Percentiles rank a stretch among this genome's conserved stretches.
Conservation (phyloP, 805 yeast genomes). For the Candida pseudoglaebosa region DNA sequence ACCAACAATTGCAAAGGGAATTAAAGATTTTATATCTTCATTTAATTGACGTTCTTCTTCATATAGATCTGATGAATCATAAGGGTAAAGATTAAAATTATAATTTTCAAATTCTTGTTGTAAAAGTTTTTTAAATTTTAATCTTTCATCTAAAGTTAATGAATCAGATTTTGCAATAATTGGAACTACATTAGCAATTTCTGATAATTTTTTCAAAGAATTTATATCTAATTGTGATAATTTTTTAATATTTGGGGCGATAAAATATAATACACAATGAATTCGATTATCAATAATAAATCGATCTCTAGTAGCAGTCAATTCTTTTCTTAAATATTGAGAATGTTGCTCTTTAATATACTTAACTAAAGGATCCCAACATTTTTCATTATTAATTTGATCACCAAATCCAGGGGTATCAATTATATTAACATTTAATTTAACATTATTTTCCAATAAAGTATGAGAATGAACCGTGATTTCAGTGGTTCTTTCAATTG, state of each 20-base stretch:
- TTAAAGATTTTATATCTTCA: slow-evolving; percentile 63
- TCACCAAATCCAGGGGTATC: slow-evolving; percentile 99
- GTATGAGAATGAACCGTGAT: slow-evolving; percentile 67
- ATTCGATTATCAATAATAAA: slow-evolving; percentile 83
- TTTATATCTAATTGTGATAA: slow-evolving; percentile 77
- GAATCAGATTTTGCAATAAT: slow-evolving; percentile 93
- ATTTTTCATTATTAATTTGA: slow-evolving; percentile 88
- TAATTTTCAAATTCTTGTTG: slow-evolving; percentile 74
- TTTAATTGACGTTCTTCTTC: slow-evolving; percentile 73
- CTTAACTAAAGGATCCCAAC: slow-evolving; percentile 95
- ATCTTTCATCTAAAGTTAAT: slow-evolving; percentile 80
- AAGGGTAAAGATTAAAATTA: slow-evolving; percentile 79
- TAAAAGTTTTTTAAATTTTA: slow-evolving; percentile 67
- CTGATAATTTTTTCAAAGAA: slow-evolving; percentile 78
- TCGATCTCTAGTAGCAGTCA: slow-evolving; percentile 89
- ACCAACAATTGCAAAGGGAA: slow-evolving; percentile 95
- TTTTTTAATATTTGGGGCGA: slow-evolving; percentile 87
- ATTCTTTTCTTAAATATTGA: slow-evolving; percentile 83
- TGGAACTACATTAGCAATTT: slow-evolving; percentile 91
- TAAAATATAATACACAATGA: slow-evolving; percentile 87
- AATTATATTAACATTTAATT: slow-evolving; percentile 78
- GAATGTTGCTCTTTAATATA: slow-evolving; percentile 95
- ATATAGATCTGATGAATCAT: slow-evolving; percentile 63
- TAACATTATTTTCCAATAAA: slow-evolving; percentile 81
- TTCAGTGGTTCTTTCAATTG: slow-evolving; percentile 83